phyloP scores from a whole-genome alignment of 129 eudicot genomes.

The Helianthus annuus region HanXRQr2.0-SUNRISE NC_035446.2:123008087-123008586 shows the following conservation, averaged over 20 bases:
- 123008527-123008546: slow-evolving; percentile 52
- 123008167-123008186: slow-evolving; percentile 53
- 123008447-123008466: slow-evolving; percentile 61
- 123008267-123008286: slow-evolving; percentile 25
- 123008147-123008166: slow-evolving; percentile 54
- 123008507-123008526: slow-evolving; percentile 65
- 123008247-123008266: slow-evolving; percentile 43
- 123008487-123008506: slow-evolving; percentile 64
- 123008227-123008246: slow-evolving; percentile 60
- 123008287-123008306: slow-evolving; percentile 34
- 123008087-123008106: slow-evolving; percentile 54
- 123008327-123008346: slow-evolving; percentile 51
- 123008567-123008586: slow-evolving; percentile 53
- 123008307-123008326: slow-evolving; percentile 59
- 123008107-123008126: slow-evolving; percentile 51
- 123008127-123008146: slow-evolving; percentile 55
- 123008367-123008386: slow-evolving; percentile 66
- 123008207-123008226: slow-evolving; percentile 48
- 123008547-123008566: slow-evolving; percentile 83
- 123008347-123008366: slow-evolving; percentile 64
- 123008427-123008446: slow-evolving; percentile 58
- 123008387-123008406: slow-evolving; percentile 71
- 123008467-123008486: slow-evolving; percentile 71
- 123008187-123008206: slow-evolving; percentile 50
- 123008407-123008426: slow-evolving; percentile 57